These are phyloP conservation scores for Ulota crispa DNA, from an alignment of 225 moss, liverwort and hornwort genomes.

Conservation along the genomic window DNA sequence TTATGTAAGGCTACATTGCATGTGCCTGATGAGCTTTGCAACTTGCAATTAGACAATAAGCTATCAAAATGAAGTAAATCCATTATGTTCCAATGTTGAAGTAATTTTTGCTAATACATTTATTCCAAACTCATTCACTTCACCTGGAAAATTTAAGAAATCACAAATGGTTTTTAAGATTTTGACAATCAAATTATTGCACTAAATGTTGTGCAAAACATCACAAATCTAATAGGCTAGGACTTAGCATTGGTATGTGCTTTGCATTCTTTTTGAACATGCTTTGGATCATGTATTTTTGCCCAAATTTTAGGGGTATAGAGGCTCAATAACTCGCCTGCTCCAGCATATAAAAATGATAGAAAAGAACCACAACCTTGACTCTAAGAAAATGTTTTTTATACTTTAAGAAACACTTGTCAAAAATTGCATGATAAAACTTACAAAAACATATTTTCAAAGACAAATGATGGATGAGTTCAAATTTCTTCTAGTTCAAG, in stretches of 20 bases:
- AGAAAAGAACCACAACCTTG: not conserved
- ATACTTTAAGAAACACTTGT: not conserved
- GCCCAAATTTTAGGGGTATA: not conserved
- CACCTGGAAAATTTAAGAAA: not conserved
- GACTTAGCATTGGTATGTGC: constrained; percentile 80
- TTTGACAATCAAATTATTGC: not conserved
- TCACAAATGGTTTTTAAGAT: too few species aligned
- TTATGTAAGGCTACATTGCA: constrained; percentile 91
- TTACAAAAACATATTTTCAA: not conserved
- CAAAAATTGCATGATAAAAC: not conserved
- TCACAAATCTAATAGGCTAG: not conserved
- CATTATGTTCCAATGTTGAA: not conserved
- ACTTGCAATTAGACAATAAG: constrained; percentile 47
- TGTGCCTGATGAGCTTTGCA: constrained; percentile 80
- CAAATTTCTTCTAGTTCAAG: not conserved
- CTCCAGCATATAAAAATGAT: not conserved
- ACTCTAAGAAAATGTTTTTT: not conserved
- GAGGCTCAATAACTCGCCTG: not conserved
- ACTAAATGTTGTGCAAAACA: not conserved
- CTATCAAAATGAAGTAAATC: not conserved
- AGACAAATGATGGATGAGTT: not conserved
- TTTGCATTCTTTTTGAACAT: constrained; percentile 99
- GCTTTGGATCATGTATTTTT: constrained; percentile 95
- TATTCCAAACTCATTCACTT: not conserved
- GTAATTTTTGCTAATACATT: not conserved